Evolutionary conservation across 2,329 filamentous ascomycete genomes (phyloP).

Genomic region (Scedosporium dehoogii): DNA sequence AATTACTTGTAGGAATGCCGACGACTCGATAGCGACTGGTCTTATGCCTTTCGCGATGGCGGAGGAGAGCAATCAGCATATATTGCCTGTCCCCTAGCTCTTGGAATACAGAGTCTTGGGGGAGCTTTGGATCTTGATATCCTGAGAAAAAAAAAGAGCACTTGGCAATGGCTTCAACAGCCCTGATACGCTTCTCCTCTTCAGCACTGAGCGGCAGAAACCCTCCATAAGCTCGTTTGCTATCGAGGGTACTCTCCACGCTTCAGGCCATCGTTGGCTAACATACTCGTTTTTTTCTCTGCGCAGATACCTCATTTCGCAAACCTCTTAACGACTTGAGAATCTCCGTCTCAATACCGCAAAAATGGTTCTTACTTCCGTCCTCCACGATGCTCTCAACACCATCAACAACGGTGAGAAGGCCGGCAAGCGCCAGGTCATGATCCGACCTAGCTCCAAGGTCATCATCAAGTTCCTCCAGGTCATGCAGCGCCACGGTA

Average conservation of each 20-base stretch:
- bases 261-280: constrained; percentile 55
- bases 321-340: constrained; percentile 53
- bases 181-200: constrained; percentile 53
- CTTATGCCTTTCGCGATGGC: constrained; percentile 41
- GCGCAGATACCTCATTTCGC: constrained; percentile 56
- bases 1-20: constrained; percentile 8
- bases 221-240: constrained; percentile 37
- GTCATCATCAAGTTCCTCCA: constrained; percentile 99
- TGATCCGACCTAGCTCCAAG: constrained; percentile 98
- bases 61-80: constrained; percentile 51
- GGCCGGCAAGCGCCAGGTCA: constrained; percentile 96
- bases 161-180: neutral
- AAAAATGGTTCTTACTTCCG: constrained; percentile 99
- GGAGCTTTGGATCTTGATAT: neutral
- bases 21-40: constrained; percentile 21
- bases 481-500: constrained; percentile 99
- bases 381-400: constrained; percentile 98
- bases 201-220: constrained; percentile 62
- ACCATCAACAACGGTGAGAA: constrained; percentile 99
- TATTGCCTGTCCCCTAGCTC: constrained; percentile 12
- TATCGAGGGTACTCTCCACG: constrained; percentile 59
- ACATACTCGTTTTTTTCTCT: constrained; percentile 28
- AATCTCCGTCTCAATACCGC: constrained; percentile 59
- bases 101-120: constrained; percentile 14
- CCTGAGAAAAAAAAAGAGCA: neutral